Evolutionary conservation across 768 basidiomycete genomes (phyloP).

Genomic region (Suillus bovinus): DNA sequence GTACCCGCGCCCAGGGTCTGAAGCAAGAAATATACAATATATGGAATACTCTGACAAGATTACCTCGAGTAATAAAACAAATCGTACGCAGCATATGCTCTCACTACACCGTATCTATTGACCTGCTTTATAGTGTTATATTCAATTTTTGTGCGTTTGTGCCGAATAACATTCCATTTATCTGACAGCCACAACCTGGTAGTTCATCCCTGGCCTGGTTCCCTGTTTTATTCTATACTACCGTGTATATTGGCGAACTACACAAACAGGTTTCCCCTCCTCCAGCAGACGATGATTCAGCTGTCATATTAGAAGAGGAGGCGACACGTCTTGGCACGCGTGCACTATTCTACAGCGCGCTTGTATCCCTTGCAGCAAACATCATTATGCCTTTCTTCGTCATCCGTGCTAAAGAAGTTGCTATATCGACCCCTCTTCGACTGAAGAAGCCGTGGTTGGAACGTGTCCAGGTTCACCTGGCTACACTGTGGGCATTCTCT

Average conservation of each 20-base stretch:
- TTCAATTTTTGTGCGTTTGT: constrained; percentile 75
- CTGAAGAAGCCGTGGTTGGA: constrained; percentile 35
- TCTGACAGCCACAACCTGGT: constrained; percentile 8
- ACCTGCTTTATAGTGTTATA: constrained; percentile 54
- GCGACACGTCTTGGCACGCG: constrained; percentile 83
- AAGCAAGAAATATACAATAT: constrained; percentile 58
- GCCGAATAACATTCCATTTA: background rate
- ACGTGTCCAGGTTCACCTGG: constrained; percentile 57
- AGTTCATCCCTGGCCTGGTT: constrained; percentile 93
- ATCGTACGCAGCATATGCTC: constrained; percentile 57
- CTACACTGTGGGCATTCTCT: constrained; percentile 75
- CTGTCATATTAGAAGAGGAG: constrained; percentile 52
- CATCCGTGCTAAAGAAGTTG: constrained; percentile 17
- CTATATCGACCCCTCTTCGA: constrained; percentile 17
- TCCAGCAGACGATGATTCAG: constrained; percentile 30
- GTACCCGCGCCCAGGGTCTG: constrained; percentile 30
- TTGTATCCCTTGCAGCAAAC: constrained; percentile 68
- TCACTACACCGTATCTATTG: constrained; percentile 1
- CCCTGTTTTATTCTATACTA: constrained; percentile 86
- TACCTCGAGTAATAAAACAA: constrained; percentile 75
- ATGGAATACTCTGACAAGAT: constrained; percentile 64
- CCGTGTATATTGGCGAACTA: constrained; percentile 85
- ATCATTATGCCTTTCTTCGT: constrained; percentile 72
- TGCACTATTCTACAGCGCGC: constrained; percentile 76
- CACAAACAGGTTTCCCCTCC: constrained; percentile 54